Percentiles rank a stretch among this genome's conserved stretches.
Evolutionary conservation across 1,284 basidiomycete species (phyloP).

Genomic region (Meira nashicola): DNA sequence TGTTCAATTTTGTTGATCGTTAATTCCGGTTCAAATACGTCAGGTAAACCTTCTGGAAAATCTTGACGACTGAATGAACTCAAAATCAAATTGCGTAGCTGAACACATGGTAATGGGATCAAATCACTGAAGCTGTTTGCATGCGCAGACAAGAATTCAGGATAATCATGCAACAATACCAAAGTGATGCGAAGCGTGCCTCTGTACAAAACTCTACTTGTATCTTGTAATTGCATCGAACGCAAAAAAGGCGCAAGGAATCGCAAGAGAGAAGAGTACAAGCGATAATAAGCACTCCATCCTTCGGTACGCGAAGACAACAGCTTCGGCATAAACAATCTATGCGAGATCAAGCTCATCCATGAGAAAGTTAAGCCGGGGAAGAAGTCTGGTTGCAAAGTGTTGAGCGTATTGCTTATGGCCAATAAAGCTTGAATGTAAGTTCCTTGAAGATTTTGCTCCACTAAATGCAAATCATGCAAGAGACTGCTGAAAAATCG

Average conservation of each 20-base stretch:
- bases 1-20: slow-evolving; percentile 56
- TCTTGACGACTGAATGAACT: slow-evolving; percentile 76
- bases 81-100: slow-evolving; percentile 92
- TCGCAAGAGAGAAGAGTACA: slow-evolving; percentile 84
- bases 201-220: slow-evolving; percentile 83
- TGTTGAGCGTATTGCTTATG: slow-evolving; percentile 87
- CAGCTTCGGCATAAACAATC: slow-evolving; percentile 94
- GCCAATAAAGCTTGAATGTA: slow-evolving; percentile 86
- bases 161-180: slow-evolving; percentile 95
- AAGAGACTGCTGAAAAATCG: slow-evolving; percentile 95
- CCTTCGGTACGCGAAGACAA: slow-evolving; percentile 72
- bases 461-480: slow-evolving; percentile 81
- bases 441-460: slow-evolving; percentile 71
- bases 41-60: slow-evolving; percentile 69
- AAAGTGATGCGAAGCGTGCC: slow-evolving; percentile 87
- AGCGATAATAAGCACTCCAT: slow-evolving; percentile 92
- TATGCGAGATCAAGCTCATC: slow-evolving; percentile 92
- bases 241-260: slow-evolving; percentile 89
- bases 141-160: slow-evolving; percentile 93
- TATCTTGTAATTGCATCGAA: slow-evolving; percentile 70
- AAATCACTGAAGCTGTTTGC: slow-evolving; percentile 91
- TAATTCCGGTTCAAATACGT: slow-evolving; percentile 63
- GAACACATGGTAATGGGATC: slow-evolving; percentile 86
- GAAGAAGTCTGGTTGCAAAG: slow-evolving; percentile 91
- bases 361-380: slow-evolving; percentile 97